A percentile compares a stretch with the other conserved stretches of the same genome.
phyloP scores from a whole-genome alignment of 805 yeast species.

The Saccharomycopsis guyanensis region DNA sequence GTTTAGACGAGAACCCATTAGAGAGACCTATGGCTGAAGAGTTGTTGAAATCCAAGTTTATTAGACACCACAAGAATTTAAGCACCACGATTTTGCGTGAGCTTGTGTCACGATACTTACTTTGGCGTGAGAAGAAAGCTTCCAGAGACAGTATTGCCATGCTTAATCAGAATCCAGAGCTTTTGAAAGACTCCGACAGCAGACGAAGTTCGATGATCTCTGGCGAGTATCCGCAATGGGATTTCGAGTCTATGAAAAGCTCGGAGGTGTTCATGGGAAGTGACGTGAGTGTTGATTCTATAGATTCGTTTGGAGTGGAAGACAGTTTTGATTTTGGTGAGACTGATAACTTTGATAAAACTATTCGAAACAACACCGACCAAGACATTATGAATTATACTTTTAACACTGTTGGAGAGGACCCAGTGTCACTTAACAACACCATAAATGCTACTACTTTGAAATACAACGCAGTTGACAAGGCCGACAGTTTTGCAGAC shows the following conservation, averaged over 20 bases:
- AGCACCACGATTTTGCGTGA: conserved; percentile 63
- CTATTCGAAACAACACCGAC: conserved; percentile 14
- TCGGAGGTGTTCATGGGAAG: conserved; percentile 68
- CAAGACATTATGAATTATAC: conserved; percentile 16
- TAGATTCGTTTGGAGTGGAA: neutral
- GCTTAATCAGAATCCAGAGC: conserved; percentile 28
- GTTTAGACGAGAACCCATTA: conserved; percentile 88
- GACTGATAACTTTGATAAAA: neutral
- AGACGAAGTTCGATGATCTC: conserved; percentile 6
- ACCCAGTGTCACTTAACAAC: conserved; percentile 1
- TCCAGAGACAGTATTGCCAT: conserved; percentile 42
- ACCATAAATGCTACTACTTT: conserved; percentile 17
- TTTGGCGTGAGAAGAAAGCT: conserved; percentile 66
- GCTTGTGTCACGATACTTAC: conserved; percentile 59
- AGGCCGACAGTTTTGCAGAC: neutral
- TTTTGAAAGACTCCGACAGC: conserved; percentile 22
- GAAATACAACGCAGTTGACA: neutral
- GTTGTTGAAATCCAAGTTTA: conserved; percentile 63
- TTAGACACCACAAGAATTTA: conserved; percentile 50
- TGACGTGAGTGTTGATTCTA: conserved; percentile 36
- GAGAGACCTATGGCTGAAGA: conserved; percentile 87
- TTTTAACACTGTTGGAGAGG: conserved; percentile 4
- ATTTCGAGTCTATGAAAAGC: conserved; percentile 74
- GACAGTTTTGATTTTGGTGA: conserved; percentile 21
- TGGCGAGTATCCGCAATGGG: conserved; percentile 55